These are phyloP conservation scores for Cornus kousa DNA, from an alignment of 148 eudicot genomes.

Conservation along the genomic window DNA sequence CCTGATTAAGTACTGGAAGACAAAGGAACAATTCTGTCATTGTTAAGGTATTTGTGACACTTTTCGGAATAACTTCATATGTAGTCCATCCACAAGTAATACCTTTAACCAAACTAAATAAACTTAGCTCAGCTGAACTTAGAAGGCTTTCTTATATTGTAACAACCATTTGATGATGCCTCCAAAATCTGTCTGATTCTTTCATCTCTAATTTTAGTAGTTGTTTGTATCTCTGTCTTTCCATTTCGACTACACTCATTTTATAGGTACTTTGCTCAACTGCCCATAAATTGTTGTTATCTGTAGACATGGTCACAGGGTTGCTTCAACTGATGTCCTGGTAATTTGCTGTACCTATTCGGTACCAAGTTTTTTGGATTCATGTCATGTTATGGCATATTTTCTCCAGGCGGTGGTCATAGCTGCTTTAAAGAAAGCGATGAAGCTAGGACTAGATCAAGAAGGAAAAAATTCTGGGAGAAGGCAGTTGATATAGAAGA, in stretches of 20 bases:
- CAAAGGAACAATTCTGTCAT: not conserved
- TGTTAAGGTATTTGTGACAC: no score
- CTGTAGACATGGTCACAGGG: not conserved
- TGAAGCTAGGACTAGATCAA: conserved; percentile 79
- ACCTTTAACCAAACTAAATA: not conserved
- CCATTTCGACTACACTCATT: not conserved
- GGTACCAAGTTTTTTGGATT: not conserved
- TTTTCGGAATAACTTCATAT: not conserved
- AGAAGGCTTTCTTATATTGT: not conserved
- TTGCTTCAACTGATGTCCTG: not conserved
- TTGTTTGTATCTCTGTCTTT: no score
- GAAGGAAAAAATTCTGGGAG: conserved; percentile 85
- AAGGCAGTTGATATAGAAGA: conserved; percentile 78
- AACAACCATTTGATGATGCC: not conserved
- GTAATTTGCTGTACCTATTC: not conserved
- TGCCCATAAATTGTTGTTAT: not conserved
- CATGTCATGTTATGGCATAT: not conserved
- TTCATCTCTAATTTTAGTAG: not conserved
- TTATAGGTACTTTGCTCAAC: not conserved
- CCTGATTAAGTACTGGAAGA: not conserved
- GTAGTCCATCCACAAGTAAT: not conserved
- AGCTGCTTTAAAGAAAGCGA: conserved; percentile 93
- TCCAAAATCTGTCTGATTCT: not conserved
- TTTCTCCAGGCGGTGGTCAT: conserved; percentile 87
- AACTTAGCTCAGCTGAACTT: not conserved